A percentile compares a stretch with the other conserved stretches of the same genome.
These are phyloP conservation scores for Crassisporium funariophilum DNA, from an alignment of 768 basidiomycete species.

Conservation along the genomic window DNA sequence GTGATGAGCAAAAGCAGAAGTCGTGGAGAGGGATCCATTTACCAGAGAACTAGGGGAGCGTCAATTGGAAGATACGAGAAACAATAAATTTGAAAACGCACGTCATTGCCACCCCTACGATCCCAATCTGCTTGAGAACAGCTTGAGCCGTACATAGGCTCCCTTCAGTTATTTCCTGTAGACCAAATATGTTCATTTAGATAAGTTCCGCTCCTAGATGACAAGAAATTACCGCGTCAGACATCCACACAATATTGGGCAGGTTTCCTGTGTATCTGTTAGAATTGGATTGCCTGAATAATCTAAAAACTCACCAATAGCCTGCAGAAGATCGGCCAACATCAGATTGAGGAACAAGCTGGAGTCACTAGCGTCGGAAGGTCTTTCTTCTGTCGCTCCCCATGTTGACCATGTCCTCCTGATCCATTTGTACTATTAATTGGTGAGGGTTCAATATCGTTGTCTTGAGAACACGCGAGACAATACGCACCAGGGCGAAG, in stretches of 20 bases:
- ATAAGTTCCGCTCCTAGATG: no score
- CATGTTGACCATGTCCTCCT: conserved; percentile 16
- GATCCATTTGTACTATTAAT: conserved; percentile 21
- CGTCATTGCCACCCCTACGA: conserved; percentile 48
- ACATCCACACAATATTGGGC: conserved; percentile 46
- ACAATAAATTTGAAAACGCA: conserved; percentile 26
- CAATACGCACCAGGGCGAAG: conserved; percentile 25
- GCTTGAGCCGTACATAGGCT: conserved; percentile 48
- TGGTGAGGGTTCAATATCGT: background rate
- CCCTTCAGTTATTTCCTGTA: conserved; percentile 34
- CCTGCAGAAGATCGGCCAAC: conserved; percentile 49
- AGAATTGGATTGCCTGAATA: background rate
- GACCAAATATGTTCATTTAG: background rate
- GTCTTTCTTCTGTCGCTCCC: conserved; percentile 7
- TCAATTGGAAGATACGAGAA: conserved; percentile 2
- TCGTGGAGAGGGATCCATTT: conserved; percentile 4
- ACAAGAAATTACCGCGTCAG: conserved; percentile 27
- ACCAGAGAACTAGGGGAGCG: conserved; percentile 23
- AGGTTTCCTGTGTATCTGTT: conserved; percentile 34
- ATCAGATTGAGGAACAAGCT: conserved; percentile 51
- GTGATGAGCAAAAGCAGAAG: background rate
- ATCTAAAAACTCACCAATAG: conserved; percentile 29
- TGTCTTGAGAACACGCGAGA: background rate
- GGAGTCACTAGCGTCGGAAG: conserved; percentile 32
- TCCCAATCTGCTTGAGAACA: conserved; percentile 48